A percentile compares a stretch with the other conserved stretches of the same genome.
phyloP scores from a whole-genome alignment of 768 basidiomycete species.

The Mycena albidolilacea region DNA sequence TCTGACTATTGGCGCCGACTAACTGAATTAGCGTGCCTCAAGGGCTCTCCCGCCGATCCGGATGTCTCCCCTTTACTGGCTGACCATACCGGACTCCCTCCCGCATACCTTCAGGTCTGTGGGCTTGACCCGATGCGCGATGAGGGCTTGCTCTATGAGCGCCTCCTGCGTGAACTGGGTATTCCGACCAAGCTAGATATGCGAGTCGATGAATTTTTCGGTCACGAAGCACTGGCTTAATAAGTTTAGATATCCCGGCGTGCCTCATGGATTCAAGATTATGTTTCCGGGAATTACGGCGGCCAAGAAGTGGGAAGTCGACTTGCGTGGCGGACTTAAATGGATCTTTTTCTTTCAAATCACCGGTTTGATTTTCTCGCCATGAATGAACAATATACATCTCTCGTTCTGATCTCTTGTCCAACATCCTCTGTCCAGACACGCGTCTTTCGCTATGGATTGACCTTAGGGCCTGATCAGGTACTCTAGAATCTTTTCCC shows the following conservation, averaged over 20 bases:
- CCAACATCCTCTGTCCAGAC: conserved; percentile 2
- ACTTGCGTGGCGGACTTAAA: not conserved
- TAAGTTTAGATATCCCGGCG: conserved; percentile 10
- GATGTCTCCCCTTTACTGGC: conserved; percentile 7
- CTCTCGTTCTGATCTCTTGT: conserved; percentile 7
- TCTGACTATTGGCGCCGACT: not conserved
- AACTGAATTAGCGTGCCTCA: conserved; percentile 1
- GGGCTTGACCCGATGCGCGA: conserved; percentile 19
- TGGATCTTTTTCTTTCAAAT: conserved; percentile 24
- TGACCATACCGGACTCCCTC: not conserved
- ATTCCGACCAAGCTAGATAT: conserved; percentile 12
- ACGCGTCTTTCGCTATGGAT: conserved; percentile 6
- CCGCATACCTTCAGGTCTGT: not conserved
- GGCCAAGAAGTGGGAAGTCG: conserved; percentile 7
- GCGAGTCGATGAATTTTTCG: conserved; percentile 1
- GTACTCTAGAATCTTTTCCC: too few species aligned
- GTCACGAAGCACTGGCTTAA: not conserved
- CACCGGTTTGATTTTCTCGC: conserved; percentile 6
- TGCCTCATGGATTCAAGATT: conserved; percentile 1
- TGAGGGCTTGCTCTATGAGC: conserved; percentile 16
- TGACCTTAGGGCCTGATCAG: too few species aligned
- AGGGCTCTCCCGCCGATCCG: not conserved
- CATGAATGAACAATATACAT: conserved; percentile 7
- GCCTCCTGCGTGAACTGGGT: conserved; percentile 5
- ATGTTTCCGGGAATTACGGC: conserved; percentile 2